A percentile compares a stretch with the other conserved stretches of the same genome.
Evolutionary conservation across 208 protist species (phyloP).

Genomic region (Trypanosoma lewisi): DNA sequence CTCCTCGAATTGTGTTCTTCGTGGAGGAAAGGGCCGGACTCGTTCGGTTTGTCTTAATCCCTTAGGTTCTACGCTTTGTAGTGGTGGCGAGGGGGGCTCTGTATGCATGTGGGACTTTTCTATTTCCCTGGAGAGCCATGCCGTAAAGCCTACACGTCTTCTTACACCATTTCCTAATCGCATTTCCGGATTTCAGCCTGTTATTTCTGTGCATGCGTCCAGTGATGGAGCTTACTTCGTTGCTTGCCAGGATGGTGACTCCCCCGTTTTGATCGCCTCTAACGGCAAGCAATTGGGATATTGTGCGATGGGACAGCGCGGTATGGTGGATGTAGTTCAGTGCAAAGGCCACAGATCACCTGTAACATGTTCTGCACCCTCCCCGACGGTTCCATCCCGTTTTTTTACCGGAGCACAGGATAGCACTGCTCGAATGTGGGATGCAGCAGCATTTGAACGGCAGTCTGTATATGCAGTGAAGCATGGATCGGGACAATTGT

Average conservation of each 20-base stretch:
- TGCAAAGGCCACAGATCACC: conserved; percentile 71
- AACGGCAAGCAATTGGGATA: conserved; percentile 59
- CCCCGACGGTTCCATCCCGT: conserved; percentile 26
- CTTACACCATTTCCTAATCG: conserved; percentile 83
- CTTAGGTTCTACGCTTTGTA: conserved; percentile 48
- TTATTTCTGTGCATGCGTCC: conserved; percentile 49
- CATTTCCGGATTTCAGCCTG: conserved; percentile 71
- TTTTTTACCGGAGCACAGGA: conserved; percentile 74
- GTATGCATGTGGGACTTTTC: conserved; percentile 82
- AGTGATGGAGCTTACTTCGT: conserved; percentile 60
- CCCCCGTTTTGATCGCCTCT: conserved; percentile 50
- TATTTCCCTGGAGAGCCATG: conserved; percentile 33
- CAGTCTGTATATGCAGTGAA: conserved; percentile 60
- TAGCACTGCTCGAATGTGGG: conserved; percentile 73
- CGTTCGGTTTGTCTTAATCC: conserved; percentile 57
- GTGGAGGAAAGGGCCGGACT: conserved; percentile 49
- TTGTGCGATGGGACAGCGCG: conserved; percentile 74
- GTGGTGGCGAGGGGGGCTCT: conserved; percentile 66
- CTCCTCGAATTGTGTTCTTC: conserved; percentile 31
- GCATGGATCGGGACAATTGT: conserved; percentile 71
- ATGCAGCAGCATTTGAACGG: conserved; percentile 36
- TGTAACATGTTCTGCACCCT: conserved; percentile 55
- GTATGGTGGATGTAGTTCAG: conserved; percentile 64
- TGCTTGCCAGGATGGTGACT: conserved; percentile 78
- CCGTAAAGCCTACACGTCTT: conserved; percentile 55